phyloP scores from a whole-genome alignment of 768 basidiomycete species.

The Lentinus tigrinus region DNA sequence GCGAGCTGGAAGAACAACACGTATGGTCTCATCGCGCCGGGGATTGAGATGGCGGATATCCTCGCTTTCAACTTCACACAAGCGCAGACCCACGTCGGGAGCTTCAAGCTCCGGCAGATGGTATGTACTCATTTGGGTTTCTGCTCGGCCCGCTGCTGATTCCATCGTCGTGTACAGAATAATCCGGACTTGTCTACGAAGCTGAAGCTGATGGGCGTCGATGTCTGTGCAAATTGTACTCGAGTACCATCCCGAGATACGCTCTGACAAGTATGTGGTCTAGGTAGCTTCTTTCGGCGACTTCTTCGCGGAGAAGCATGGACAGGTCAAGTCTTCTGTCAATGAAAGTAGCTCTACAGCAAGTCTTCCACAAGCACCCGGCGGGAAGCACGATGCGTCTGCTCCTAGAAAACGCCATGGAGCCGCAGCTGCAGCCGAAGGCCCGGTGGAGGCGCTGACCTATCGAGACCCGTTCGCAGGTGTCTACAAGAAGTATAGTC shows the following conservation, averaged over 20 bases:
- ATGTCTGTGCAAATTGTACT: constrained; percentile 43
- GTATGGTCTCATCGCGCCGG: constrained; percentile 78
- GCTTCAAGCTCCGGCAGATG: constrained; percentile 45
- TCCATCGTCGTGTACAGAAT: constrained; percentile 35
- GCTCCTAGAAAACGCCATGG: constrained; percentile 25
- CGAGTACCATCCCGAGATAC: neutral
- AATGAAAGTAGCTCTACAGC: neutral
- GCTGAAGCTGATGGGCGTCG: constrained; percentile 62
- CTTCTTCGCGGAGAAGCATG: constrained; percentile 59
- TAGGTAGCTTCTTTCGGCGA: constrained; percentile 71
- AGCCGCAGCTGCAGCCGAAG: constrained; percentile 28
- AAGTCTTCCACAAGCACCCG: neutral
- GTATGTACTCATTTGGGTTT: constrained; percentile 13
- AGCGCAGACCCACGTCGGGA: constrained; percentile 40
- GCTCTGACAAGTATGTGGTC: neutral
- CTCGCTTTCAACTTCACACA: constrained; percentile 71
- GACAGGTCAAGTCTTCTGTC: neutral
- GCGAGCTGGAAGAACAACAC: constrained; percentile 64
- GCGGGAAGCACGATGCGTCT: constrained; percentile 16
- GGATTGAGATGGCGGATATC: constrained; percentile 75
- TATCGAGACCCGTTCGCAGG: constrained; percentile 73
- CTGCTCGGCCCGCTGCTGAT: neutral
- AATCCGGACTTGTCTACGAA: constrained; percentile 70
- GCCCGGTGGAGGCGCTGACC: constrained; percentile 55
- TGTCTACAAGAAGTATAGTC: constrained; percentile 61